Base-by-base conservation (phyloP, 176 grass and related monocot genomes). In the Canna indica region DNA sequence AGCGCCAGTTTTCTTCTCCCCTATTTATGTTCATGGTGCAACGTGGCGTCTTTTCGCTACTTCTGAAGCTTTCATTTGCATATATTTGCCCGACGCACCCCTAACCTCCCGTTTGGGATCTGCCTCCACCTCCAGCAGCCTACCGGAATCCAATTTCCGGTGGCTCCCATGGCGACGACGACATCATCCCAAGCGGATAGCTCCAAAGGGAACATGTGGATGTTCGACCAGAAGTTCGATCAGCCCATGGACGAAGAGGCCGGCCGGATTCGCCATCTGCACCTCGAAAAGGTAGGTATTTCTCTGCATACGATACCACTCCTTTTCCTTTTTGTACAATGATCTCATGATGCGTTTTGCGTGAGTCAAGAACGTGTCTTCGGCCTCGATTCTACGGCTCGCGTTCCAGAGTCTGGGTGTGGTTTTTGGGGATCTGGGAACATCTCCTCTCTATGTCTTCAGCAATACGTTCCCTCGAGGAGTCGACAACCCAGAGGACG, bases 201-300 rank as follows among this genome's bases (percentile, higher is more conserved):
- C 26, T 33, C 83, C 36, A 85, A 78, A 72, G 95, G 95, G 32
- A 63, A 67, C 80, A 99, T 99, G 95, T 99, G 95, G 95, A 90
- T 88, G 68, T 80, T 99, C 67, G 84, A 99, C 71, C 95, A 85
- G 75, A 99, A 82, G 77, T 80, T 99, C 79, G 95, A 99, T 88
- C 90, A 90, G 60, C 90, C 95, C 68, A 99, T 99, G 95, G 95
- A 99, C 70, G 95, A 94, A 78, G 95, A 99, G 74, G 95, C 90
- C 7, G 79, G 78, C 24, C 78, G 82, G 28, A 68, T 99, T 33
- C 87, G 72, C 78, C 84, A 90, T 38, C 90, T 99, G 94, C 90
- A 93, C 60, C 87, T 69, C 76, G 90, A 94, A 90, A 90, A 99
- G 95, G 95, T 99, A 7, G 22, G 59, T 2, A 66, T 66, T 38